These are phyloP conservation scores for Rutstroemia sp. DNA, from an alignment of 2,329 filamentous ascomycete genomes.

Conservation along the genomic window DNA sequence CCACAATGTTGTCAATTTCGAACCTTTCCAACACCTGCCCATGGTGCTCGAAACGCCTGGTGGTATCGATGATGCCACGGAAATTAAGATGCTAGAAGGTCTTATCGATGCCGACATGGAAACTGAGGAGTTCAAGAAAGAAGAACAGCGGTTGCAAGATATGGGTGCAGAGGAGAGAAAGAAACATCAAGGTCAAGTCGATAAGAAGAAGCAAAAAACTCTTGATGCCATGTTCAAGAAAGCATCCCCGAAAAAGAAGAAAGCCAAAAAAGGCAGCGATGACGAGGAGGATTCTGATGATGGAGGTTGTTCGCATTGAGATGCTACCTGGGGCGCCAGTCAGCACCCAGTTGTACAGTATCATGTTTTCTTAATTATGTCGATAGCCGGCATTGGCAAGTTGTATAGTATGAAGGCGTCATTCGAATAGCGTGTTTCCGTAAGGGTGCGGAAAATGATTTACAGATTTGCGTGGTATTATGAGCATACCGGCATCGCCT, in stretches of 20 bases:
- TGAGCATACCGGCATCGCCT: too few species aligned
- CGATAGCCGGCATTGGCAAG: too few species aligned
- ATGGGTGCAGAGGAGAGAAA: conserved; percentile 64
- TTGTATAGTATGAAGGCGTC: too few species aligned
- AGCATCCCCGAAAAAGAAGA: conserved; percentile 31
- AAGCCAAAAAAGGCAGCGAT: conserved; percentile 29
- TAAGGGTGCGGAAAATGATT: too few species aligned
- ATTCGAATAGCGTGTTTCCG: too few species aligned
- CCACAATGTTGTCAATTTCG: conserved; percentile 82
- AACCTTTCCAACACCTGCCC: conserved; percentile 67
- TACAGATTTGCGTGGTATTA: too few species aligned
- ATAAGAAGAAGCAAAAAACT: conserved; percentile 57
- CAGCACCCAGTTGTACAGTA: neutral
- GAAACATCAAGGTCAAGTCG: conserved; percentile 71
- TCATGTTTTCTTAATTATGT: neutral
- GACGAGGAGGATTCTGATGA: conserved; percentile 21
- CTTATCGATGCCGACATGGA: conserved; percentile 78
- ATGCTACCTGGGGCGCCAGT: conserved; percentile 8
- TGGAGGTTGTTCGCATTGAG: conserved; percentile 20
- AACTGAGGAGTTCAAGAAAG: conserved; percentile 59
- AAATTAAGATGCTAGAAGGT: conserved; percentile 90
- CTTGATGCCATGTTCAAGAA: conserved; percentile 33
- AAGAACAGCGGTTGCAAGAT: conserved; percentile 59
- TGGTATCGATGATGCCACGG: conserved; percentile 64
- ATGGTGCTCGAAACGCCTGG: conserved; percentile 97